Conservation (phyloP, 1,139 yeast genomes). For the Sugiyamaella grinbergsii region DNA sequence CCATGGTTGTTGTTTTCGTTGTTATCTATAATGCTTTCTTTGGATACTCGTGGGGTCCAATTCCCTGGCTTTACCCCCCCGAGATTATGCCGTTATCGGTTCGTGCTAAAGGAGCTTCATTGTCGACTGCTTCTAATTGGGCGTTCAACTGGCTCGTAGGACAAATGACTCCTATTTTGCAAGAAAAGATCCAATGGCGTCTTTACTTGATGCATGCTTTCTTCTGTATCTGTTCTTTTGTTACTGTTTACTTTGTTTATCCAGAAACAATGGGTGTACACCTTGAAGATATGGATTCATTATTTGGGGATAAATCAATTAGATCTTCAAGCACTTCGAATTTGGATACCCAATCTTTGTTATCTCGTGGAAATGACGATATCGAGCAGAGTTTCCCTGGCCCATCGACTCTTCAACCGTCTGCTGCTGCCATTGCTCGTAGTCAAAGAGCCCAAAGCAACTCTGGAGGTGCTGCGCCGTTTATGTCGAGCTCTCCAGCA, state of each 20-base stretch:
- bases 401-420: constrained; percentile 35
- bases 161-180: constrained; percentile 82
- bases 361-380: constrained; percentile 26
- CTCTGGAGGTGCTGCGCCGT: constrained; percentile 24
- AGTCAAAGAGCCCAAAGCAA: constrained; percentile 27
- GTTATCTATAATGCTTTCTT: constrained; percentile 80
- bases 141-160: constrained; percentile 92
- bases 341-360: constrained; percentile 33
- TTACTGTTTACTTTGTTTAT: constrained; percentile 66
- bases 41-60: constrained; percentile 90
- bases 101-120: constrained; percentile 90
- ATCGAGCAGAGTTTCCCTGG: constrained; percentile 22
- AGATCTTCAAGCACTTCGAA: constrained; percentile 36
- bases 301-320: constrained; percentile 66
- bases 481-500: constrained; percentile 21
- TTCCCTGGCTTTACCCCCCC: constrained; percentile 89
- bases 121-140: constrained; percentile 94
- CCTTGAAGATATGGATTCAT: constrained; percentile 82
- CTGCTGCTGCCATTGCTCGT: constrained; percentile 37
- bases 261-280: constrained; percentile 92
- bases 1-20: constrained; percentile 72
- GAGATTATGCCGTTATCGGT: constrained; percentile 86
- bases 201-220: constrained; percentile 79
- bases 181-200: constrained; percentile 75
- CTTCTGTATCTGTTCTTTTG: constrained; percentile 70